Evolutionary conservation across 441 rosid species (phyloP).

Genomic region (Corymbia citriodora): DNA sequence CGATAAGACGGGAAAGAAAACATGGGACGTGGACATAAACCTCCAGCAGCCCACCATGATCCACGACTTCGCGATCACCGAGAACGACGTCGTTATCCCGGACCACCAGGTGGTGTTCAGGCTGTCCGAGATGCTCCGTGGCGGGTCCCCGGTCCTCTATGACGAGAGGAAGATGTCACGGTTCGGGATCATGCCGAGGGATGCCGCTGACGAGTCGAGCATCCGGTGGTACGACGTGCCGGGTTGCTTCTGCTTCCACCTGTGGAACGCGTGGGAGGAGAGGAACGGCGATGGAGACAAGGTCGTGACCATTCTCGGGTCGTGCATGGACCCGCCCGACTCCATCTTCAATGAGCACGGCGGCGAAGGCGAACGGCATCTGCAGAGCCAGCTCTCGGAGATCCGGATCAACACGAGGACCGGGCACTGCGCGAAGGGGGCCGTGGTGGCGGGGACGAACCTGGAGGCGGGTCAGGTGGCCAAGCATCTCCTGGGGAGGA

Average conservation of each 20-base stretch:
- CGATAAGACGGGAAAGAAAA: conserved; percentile 34
- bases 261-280: conserved; percentile 84
- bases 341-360: conserved; percentile 31
- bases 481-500: conserved; percentile 26
- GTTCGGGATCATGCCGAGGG: conserved; percentile 40
- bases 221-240: conserved; percentile 53
- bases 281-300: conserved; percentile 22
- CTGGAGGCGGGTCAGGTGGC: conserved; percentile 66
- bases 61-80: conserved; percentile 65
- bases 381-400: conserved; percentile 38
- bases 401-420: conserved; percentile 49
- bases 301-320: conserved; percentile 41
- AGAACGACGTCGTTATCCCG: conserved; percentile 48
- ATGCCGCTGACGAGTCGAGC: conserved; percentile 26
- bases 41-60: conserved; percentile 56
- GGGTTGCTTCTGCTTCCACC: conserved; percentile 59
- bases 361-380: conserved; percentile 18
- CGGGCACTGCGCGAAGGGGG: conserved; percentile 27
- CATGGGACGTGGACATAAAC: conserved; percentile 38
- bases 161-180: conserved; percentile 39
- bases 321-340: conserved; percentile 75
- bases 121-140: conserved; percentile 53
- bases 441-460: conserved; percentile 35
- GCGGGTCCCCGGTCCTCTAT: conserved; percentile 66
- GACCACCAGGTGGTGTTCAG: conserved; percentile 73